Base-by-base conservation (phyloP, 805 yeast species). In the Wickerhamomyces pijperi region DNA sequence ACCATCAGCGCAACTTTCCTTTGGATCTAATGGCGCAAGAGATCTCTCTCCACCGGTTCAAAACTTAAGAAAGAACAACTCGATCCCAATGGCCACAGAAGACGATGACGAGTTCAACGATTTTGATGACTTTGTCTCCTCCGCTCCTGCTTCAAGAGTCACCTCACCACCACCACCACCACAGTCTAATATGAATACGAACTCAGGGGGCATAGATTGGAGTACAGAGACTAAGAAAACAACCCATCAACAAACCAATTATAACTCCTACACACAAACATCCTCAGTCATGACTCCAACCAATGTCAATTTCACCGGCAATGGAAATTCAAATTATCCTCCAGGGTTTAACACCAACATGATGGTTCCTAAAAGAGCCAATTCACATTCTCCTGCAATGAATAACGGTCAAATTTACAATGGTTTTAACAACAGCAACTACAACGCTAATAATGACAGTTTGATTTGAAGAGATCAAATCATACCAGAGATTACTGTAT, bases 41-140 rank as follows among this genome's bases (percentile, higher is more conserved):
- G 29, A 31, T 2, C 36, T 48, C 16, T 44, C 44, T 34, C 46
- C 45, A 12, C 43, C 36, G n/a, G 46, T 48, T 4, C 36, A 40
- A 16, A 47, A 34, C 3, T 39, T 43, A 13, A 40, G 43, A 21
- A 17, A 23, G 5, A 28, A 21, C 14, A 20, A 32, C 35, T 17
- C n/a, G 5, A 25, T 25, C 13, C 29, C 40, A 38, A 33, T 35
- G 17, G 31, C 13, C 28, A 18, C 36, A 35, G 35, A 37, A 36
- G 19, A 32, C 14, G 48, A 45, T 32, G 55, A 50, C 14, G 59
- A 49, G 13, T 39, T 46, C 28, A 43, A 50, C 29, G 46, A 42
- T 2, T 48, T 47, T 32, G 61, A 58, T 25, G 63, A 53, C 28
- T 58, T 55, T 37, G 59, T 55, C 29, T 55, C 54, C 15, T 25